phyloP scores from a whole-genome alignment of 306 rosid species.

The Lupinus albus region DNA sequence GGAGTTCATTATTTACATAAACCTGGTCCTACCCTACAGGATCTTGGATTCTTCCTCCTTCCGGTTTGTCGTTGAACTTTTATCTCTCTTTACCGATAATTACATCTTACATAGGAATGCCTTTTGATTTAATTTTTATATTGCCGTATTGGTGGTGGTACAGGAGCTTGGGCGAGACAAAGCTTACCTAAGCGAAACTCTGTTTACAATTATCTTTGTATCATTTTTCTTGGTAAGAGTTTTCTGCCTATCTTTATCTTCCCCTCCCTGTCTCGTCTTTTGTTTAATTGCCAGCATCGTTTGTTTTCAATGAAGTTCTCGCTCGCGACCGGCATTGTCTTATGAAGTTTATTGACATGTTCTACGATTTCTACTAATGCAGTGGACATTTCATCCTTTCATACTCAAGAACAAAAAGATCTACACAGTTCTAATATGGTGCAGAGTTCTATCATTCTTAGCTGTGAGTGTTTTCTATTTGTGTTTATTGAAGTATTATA shows the following conservation, averaged over 20 bases:
- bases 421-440: conserved; percentile 92
- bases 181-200: conserved; percentile 88
- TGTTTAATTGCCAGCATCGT: background rate
- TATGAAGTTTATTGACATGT: background rate
- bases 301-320: conserved; percentile 23
- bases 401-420: conserved; percentile 87
- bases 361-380: conserved; percentile 51
- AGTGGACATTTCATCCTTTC: conserved; percentile 99
- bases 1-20: conserved; percentile 95
- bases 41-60: conserved; percentile 80
- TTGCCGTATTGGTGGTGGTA: conserved; percentile 27
- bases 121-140: conserved; percentile 22
- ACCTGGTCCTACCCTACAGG: conserved; percentile 93
- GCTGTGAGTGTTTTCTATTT: conserved; percentile 65
- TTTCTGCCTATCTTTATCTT: conserved; percentile 2
- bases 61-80: conserved; percentile 57
- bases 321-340: background rate
- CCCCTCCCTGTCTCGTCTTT: conserved; percentile 12
- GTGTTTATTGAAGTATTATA: background rate
- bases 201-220: conserved; percentile 73
- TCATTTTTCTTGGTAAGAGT: conserved; percentile 80
- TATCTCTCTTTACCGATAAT: conserved; percentile 3
- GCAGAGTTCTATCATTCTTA: conserved; percentile 95
- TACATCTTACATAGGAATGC: conserved; percentile 24
- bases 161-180: conserved; percentile 92